Conservation (phyloP, 164 flowering plant species). For the Chimonanthus praecox region DNA sequence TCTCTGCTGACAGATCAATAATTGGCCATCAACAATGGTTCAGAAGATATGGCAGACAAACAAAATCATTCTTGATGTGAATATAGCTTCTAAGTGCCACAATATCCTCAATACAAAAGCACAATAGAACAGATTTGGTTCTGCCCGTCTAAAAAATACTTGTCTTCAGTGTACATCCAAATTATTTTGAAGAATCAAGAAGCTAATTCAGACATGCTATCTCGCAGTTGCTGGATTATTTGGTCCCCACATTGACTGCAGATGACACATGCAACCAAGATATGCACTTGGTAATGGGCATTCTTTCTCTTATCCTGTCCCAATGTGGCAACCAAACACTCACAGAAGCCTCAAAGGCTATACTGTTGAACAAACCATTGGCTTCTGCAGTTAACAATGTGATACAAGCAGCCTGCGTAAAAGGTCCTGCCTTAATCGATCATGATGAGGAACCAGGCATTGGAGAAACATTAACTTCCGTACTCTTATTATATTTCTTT, state of each 20-base stretch:
- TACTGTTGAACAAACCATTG: conserved; percentile 47
- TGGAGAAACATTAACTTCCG: conserved; percentile 44
- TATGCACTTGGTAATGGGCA: conserved; percentile 38
- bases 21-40: not conserved
- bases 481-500: conserved; percentile 54
- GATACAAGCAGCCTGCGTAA: conserved; percentile 45
- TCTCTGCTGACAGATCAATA: not conserved
- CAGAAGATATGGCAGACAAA: too few relatives aligned
- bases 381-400: conserved; percentile 29
- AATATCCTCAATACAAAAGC: not conserved
- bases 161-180: not conserved
- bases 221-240: conserved; percentile 56
- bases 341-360: conserved; percentile 57
- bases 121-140: not conserved
- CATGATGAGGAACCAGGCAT: conserved; percentile 48
- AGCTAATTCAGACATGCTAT: conserved; percentile 11
- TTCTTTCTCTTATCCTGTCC: conserved; percentile 65
- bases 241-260: conserved; percentile 21
- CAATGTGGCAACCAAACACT: conserved; percentile 52
- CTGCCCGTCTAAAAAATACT: not conserved
- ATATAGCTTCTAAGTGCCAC: not conserved
- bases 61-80: not conserved
- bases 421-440: conserved; percentile 57
- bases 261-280: conserved; percentile 39
- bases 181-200: not conserved